Conservation (phyloP, 2,329 filamentous ascomycete species). For the Fusarium phyllophilum region DNA sequence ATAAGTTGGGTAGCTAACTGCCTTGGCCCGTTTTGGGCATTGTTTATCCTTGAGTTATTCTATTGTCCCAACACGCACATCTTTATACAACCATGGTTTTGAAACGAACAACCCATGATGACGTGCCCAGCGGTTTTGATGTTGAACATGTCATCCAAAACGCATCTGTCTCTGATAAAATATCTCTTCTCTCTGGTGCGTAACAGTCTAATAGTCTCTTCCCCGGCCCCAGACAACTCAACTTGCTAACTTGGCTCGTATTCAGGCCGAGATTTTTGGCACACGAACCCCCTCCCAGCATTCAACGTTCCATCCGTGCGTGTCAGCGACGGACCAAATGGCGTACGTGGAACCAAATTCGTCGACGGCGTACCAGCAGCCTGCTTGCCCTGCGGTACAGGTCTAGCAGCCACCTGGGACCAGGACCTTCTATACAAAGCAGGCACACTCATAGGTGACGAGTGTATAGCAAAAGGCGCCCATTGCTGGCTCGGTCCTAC, state of each 20-base stretch:
- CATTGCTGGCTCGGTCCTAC: not conserved
- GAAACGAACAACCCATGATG: not conserved
- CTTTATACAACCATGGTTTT: not conserved
- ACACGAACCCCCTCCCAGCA: not conserved
- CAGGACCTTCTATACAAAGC: not conserved
- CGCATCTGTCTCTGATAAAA: not conserved
- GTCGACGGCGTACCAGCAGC: not conserved
- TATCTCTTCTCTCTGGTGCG: not conserved
- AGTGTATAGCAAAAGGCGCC: not conserved
- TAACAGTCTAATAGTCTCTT: accelerated
- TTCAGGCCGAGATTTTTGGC: not conserved
- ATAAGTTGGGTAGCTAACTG: not conserved
- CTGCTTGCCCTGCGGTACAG: not conserved
- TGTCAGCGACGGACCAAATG: not conserved
- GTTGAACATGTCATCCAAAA: not conserved
- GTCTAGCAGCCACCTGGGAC: not conserved
- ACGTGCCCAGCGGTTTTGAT: not conserved
- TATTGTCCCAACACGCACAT: not conserved
- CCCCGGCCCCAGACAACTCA: accelerated
- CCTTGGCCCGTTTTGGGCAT: not conserved
- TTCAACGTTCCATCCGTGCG: not conserved
- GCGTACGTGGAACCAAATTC: not conserved
- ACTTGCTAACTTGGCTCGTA: not conserved
- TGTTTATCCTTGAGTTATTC: not conserved
- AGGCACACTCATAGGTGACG: not conserved